Base-by-base conservation (phyloP, 495 filamentous ascomycete genomes). In the Penicillium psychrofluorescens region DNA sequence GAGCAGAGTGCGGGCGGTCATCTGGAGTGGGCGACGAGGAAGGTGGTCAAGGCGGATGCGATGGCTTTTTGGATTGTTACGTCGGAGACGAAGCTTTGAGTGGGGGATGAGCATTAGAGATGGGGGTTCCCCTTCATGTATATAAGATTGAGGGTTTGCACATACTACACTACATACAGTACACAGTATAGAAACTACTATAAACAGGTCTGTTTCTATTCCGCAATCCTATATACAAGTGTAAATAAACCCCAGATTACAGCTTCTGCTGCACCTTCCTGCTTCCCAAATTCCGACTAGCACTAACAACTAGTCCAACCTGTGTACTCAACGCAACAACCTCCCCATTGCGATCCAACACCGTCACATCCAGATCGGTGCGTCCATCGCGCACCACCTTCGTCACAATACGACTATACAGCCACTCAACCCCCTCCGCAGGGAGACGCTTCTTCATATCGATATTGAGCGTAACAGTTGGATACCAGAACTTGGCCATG, bases 391-490 rank as follows among this genome's bases (percentile, higher is more conserved):
- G 63, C 15, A 86, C 76, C 63, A 70, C 60, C 60, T 77, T 83
- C 0, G 72, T 69, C 31, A 70, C 62, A 8, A 80, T 61, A 31
- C 83, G 70, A 43, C 72, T 66, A 55, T 77, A 81, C 38, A 90
- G 54, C 83, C 83, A 87, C 49, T 84, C 72, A 33, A 74, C 75
- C 0, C 83, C 82, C 22, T 66, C 66, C 11, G 60, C 56, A 6
- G 80, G 80, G 36, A 87, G 59, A 11, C 61, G 53, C 51, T 77
- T 79, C 66, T 88, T 87, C 38, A 83, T 62, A 48, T 88, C 83
- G 22, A 88, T 46, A 48, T 79, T 81, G 60, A 88, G 61, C 14
- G 83, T 70, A 11, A 92, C 62, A 3, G 86, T 94, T 0, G 86
- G 87, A 64, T 90, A 91, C 88, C 88, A 91, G 53, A 73, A 75